phyloP scores from a whole-genome alignment of 2,329 filamentous ascomycete genomes.

The Ascomycota sp. region DNA sequence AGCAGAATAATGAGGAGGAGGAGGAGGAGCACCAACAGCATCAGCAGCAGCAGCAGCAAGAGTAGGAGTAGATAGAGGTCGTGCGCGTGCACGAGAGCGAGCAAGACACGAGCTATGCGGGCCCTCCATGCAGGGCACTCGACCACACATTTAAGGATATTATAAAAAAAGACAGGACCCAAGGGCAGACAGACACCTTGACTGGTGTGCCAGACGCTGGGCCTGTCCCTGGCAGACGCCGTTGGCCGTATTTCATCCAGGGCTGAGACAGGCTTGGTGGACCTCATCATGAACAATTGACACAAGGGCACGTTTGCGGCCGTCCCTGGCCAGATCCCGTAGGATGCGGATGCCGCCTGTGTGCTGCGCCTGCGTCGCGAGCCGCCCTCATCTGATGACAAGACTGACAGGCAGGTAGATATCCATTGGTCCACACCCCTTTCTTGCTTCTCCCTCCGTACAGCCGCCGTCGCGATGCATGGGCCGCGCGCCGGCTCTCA shows the following conservation, averaged over 20 bases:
- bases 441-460: background rate
- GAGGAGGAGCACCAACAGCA: too few species aligned
- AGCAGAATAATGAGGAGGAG: too few species aligned
- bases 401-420: background rate
- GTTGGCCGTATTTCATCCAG: conserved; percentile 13
- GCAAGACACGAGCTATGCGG: too few species aligned
- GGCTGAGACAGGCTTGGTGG: conserved; percentile 11
- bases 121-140: conserved; percentile 2
- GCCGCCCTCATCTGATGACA: too few species aligned
- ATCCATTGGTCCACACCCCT: background rate
- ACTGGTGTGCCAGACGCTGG: conserved; percentile 3
- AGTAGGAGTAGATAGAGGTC: too few species aligned
- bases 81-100: too few species aligned
- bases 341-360: too few species aligned
- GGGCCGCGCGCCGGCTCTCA: conserved; percentile 1
- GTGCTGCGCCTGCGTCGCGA: too few species aligned
- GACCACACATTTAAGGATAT: conserved; percentile 4
- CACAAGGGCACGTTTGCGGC: background rate
- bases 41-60: too few species aligned
- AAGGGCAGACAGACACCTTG: conserved; percentile 4
- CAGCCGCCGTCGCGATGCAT: background rate
- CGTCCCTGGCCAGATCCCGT: background rate
- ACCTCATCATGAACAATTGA: background rate
- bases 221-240: conserved; percentile 6
- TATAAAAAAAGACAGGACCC: background rate